phyloP scores from a whole-genome alignment of 2,329 filamentous ascomycete genomes.

The Aspergillus sp. region DNA sequence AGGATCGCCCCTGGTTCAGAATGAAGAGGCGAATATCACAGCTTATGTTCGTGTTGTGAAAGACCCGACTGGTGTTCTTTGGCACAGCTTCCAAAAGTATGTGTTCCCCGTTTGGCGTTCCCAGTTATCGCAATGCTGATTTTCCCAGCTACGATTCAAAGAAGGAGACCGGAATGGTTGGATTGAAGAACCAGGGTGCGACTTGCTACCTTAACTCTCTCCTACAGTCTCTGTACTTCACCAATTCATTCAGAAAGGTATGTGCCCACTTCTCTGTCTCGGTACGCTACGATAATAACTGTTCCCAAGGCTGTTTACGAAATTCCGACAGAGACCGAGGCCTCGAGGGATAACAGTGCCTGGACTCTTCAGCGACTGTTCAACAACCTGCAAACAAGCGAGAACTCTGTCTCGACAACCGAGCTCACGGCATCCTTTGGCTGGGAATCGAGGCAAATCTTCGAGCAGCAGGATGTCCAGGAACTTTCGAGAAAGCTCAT shows the following conservation, averaged over 20 bases:
- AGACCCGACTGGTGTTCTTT: constrained; percentile 45
- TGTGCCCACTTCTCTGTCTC: constrained; percentile 3
- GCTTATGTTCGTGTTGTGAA: constrained; percentile 47
- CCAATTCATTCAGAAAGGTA: constrained; percentile 89
- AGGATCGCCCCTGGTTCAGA: constrained; percentile 51
- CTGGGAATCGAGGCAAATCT: constrained; percentile 96
- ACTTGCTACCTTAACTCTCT: constrained; percentile 85
- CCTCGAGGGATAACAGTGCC: constrained; percentile 78
- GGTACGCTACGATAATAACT: background rate
- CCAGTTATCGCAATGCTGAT: constrained; percentile 36
- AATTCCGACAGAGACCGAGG: constrained; percentile 85
- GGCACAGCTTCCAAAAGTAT: constrained; percentile 44
- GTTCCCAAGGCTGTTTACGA: constrained; percentile 76
- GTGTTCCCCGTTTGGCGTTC: constrained; percentile 6
- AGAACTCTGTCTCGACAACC: constrained; percentile 77
- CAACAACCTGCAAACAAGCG: constrained; percentile 87
- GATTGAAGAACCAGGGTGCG: constrained; percentile 92
- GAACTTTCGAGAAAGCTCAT: constrained; percentile 94
- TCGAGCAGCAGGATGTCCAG: constrained; percentile 98
- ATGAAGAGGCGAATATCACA: constrained; percentile 43
- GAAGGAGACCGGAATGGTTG: constrained; percentile 95
- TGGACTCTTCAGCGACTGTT: constrained; percentile 92
- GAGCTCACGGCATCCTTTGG: constrained; percentile 96
- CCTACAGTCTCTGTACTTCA: constrained; percentile 79
- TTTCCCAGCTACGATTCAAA: constrained; percentile 83